phyloP scores from a whole-genome alignment of 2,329 filamentous ascomycete genomes.

The Phyllosticta capitalensis region DNA sequence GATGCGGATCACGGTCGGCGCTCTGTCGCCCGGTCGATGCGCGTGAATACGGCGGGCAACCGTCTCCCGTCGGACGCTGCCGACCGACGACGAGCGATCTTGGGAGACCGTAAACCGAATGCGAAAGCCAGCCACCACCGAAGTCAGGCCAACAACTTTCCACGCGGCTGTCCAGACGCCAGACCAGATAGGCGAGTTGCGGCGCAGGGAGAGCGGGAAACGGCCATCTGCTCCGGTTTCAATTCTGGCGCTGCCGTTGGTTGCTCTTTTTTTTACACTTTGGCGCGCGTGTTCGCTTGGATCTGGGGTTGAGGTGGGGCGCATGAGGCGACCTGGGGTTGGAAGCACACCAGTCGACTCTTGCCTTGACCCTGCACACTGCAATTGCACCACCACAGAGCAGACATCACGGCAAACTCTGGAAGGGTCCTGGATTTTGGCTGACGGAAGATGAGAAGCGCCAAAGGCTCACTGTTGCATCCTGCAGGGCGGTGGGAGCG shows the following conservation, averaged over 20 bases:
- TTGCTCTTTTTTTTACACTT: not conserved
- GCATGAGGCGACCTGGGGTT: not conserved
- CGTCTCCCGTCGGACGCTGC: not conserved
- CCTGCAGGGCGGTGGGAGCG: not conserved
- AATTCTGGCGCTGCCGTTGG: not conserved
- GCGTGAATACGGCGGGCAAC: not conserved
- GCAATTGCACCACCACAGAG: not conserved
- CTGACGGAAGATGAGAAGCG: not conserved
- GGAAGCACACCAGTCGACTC: not conserved
- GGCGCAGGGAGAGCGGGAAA: not conserved
- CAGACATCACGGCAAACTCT: not conserved
- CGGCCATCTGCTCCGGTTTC: not conserved
- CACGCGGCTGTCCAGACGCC: not conserved
- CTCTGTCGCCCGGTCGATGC: not conserved
- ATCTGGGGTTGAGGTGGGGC: not conserved
- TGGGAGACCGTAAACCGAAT: not conserved
- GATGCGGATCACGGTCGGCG: not conserved
- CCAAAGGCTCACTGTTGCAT: not conserved
- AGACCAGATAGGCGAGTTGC: not conserved
- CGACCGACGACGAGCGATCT: not conserved
- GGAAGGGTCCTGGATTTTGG: not conserved
- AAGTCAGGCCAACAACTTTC: not conserved
- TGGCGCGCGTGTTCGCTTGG: not conserved
- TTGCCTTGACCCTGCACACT: not conserved
- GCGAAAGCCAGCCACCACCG: not conserved